Percentiles rank a stretch among this genome's conserved stretches.
Conservation (phyloP, 805 yeast genomes). For the Lipomyces spencermartinsiae region DNA sequence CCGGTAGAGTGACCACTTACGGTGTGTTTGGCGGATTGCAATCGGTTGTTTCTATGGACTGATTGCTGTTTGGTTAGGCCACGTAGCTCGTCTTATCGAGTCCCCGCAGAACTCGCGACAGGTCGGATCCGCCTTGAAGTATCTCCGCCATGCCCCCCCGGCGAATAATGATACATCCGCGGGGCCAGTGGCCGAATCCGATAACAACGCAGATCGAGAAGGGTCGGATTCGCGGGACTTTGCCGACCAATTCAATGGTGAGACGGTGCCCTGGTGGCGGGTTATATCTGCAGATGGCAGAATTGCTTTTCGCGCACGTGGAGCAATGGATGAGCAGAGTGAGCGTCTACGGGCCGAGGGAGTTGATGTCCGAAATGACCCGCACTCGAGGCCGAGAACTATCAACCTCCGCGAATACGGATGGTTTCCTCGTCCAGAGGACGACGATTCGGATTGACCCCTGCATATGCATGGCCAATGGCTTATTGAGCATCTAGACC, state of each 20-base stretch:
- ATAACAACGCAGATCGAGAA: background rate
- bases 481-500: background rate
- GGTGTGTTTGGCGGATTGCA: conserved; percentile 49
- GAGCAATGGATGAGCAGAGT: conserved; percentile 55
- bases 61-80: conserved; percentile 50
- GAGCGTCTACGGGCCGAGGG: conserved; percentile 56
- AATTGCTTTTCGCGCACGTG: conserved; percentile 57
- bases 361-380: conserved; percentile 42
- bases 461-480: background rate
- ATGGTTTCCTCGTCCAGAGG: conserved; percentile 63
- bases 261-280: conserved; percentile 80
- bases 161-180: conserved; percentile 4
- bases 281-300: conserved; percentile 69
- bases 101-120: conserved; percentile 73
- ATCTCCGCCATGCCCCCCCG: conserved; percentile 44
- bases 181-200: conserved; percentile 26
- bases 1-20: conserved; percentile 71
- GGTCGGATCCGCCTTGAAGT: conserved; percentile 74
- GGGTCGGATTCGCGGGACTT: background rate
- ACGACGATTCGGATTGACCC: conserved; percentile 18
- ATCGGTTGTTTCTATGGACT: background rate
- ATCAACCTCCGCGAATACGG: conserved; percentile 56
- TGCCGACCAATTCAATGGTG: conserved; percentile 42
- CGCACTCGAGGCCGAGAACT: conserved; percentile 48
- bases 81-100: conserved; percentile 67